Conservation (phyloP, 345 rosid genomes). For the Conringia planisiliqua region DNA sequence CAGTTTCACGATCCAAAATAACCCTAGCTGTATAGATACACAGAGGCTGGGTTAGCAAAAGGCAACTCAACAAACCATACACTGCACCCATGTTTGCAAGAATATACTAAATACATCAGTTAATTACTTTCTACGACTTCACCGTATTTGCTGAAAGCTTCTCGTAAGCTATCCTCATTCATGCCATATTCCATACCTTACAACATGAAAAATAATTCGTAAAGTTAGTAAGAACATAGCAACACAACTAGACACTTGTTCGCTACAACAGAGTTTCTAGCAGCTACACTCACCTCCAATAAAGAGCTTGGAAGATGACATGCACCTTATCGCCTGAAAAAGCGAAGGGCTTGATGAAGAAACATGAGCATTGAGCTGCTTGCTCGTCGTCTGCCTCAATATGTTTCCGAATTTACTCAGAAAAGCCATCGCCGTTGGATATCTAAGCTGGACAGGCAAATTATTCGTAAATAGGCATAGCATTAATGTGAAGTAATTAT, state of each 20-base stretch:
- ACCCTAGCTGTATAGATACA: conserved; percentile 58
- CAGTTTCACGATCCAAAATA: conserved; percentile 85
- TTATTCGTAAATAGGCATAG: neutral
- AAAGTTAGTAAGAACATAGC: neutral
- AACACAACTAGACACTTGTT: neutral
- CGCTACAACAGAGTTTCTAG: neutral
- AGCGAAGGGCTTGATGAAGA: conserved; percentile 59
- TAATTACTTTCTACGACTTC: conserved; percentile 67
- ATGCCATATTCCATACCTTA: conserved; percentile 70
- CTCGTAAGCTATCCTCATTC: conserved; percentile 62
- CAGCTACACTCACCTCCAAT: conserved; percentile 58
- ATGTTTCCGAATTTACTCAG: conserved; percentile 68
- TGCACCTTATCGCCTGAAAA: conserved; percentile 65
- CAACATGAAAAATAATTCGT: neutral
- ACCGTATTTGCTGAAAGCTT: conserved; percentile 78
- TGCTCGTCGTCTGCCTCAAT: conserved; percentile 60
- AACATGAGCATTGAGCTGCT: conserved; percentile 43
- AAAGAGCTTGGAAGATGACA: conserved; percentile 79
- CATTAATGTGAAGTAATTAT: neutral
- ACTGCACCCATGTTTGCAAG: neutral
- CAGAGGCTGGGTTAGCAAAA: conserved; percentile 8
- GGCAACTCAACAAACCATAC: neutral
- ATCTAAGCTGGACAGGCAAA: neutral
- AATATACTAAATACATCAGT: neutral
- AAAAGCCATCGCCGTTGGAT: conserved; percentile 59